These are phyloP conservation scores for Psilocybe cubensis DNA, from an alignment of 768 basidiomycete species.

Conservation along the genomic window DNA sequence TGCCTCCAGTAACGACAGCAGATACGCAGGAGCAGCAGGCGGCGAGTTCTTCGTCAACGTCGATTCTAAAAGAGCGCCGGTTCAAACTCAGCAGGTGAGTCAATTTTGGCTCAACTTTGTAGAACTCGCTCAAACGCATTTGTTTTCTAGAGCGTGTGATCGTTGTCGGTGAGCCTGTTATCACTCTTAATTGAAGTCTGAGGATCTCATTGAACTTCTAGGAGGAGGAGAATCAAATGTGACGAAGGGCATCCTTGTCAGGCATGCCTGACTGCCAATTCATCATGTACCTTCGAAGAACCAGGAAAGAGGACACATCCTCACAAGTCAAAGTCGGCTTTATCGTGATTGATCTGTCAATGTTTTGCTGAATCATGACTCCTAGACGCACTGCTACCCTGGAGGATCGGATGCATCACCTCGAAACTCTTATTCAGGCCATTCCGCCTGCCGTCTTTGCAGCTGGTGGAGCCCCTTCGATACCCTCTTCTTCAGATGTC, in stretches of 20 bases:
- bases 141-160: slow-evolving; percentile 73
- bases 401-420: slow-evolving; percentile 88
- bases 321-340: slow-evolving; percentile 83
- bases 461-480: slow-evolving; percentile 48
- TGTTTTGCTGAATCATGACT: slow-evolving; percentile 5
- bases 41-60: slow-evolving; percentile 38
- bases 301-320: slow-evolving; percentile 85
- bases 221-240: slow-evolving; percentile 84
- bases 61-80: slow-evolving; percentile 75
- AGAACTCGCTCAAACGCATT: not conserved
- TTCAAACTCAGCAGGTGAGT: slow-evolving; percentile 86
- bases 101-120: not conserved
- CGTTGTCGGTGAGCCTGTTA: slow-evolving; percentile 74
- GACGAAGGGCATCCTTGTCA: slow-evolving; percentile 91
- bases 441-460: slow-evolving; percentile 83
- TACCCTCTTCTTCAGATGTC: slow-evolving; percentile 28
- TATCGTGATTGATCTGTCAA: not conserved
- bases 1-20: slow-evolving; percentile 49
- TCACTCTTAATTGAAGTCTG: slow-evolving; percentile 10
- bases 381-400: slow-evolving; percentile 77
- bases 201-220: slow-evolving; percentile 29
- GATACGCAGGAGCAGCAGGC: slow-evolving; percentile 48
- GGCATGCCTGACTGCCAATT: slow-evolving; percentile 82
- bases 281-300: slow-evolving; percentile 86
- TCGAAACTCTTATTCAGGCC: slow-evolving; percentile 83